phyloP scores from a whole-genome alignment of 176 grass and related monocot genomes.

The Typha latifolia region DNA sequence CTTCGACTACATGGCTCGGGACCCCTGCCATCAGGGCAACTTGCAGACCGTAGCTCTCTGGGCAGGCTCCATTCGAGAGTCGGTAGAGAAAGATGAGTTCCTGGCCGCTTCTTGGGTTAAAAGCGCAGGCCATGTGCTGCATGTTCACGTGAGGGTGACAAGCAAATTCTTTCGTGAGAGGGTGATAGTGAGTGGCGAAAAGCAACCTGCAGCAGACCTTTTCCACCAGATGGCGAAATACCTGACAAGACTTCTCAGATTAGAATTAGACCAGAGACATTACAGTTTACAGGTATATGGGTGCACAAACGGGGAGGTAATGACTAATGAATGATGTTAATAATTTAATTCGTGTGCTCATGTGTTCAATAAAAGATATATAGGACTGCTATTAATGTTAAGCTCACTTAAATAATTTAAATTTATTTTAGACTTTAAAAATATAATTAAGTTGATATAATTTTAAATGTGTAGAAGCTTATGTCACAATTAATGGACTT shows the following conservation, averaged over 20 bases:
- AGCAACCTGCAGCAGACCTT: constrained; percentile 65
- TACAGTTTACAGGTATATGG: too few species aligned
- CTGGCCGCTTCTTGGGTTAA: constrained; percentile 27
- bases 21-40: constrained; percentile 78
- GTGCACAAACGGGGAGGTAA: too few species aligned
- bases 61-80: constrained; percentile 52
- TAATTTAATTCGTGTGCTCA: too few species aligned
- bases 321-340: too few species aligned
- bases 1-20: constrained; percentile 47
- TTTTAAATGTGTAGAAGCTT: too few species aligned
- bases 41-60: constrained; percentile 89
- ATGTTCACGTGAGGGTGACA: constrained; percentile 70
- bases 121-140: constrained; percentile 86
- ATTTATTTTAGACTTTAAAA: too few species aligned
- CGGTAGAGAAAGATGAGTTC: constrained; percentile 80
- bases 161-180: constrained; percentile 87
- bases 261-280: too few species aligned
- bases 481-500: too few species aligned
- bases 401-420: too few species aligned
- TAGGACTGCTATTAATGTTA: too few species aligned
- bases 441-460: too few species aligned
- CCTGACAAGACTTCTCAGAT: constrained; percentile 24
- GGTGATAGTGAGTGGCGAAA: constrained; percentile 89
- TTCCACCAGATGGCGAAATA: constrained; percentile 87
- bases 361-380: too few species aligned